These are phyloP conservation scores for Lactarius vividus DNA, from an alignment of 768 basidiomycete genomes.

Conservation along the genomic window DNA sequence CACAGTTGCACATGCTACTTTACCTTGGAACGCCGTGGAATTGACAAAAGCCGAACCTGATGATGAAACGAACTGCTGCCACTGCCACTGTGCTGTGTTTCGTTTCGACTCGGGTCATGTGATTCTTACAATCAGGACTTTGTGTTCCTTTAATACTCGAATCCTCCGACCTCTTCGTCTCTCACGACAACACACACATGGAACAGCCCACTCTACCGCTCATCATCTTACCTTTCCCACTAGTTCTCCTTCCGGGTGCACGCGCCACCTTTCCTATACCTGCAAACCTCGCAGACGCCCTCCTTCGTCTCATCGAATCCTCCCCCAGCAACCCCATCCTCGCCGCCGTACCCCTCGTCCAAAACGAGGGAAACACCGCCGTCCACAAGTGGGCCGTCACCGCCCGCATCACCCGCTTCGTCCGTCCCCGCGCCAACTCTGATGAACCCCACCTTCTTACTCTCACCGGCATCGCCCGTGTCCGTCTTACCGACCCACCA, in stretches of 20 bases:
- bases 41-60: no score
- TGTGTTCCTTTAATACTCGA: background rate
- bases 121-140: background rate
- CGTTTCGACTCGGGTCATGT: background rate
- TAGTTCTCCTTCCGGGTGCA: conserved; percentile 72
- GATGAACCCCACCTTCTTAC: conserved; percentile 65
- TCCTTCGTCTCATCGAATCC: conserved; percentile 66
- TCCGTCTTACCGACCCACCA: conserved; percentile 50
- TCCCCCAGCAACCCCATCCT: conserved; percentile 68
- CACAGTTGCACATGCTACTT: no score
- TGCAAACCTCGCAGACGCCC: conserved; percentile 55
- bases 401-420: conserved; percentile 67
- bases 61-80: no score
- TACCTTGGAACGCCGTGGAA: no score
- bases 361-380: conserved; percentile 27
- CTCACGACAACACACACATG: background rate
- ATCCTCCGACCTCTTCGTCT: background rate
- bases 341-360: conserved; percentile 59
- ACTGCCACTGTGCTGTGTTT: no score
- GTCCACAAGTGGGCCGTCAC: conserved; percentile 63
- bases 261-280: conserved; percentile 67
- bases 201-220: conserved; percentile 48
- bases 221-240: conserved; percentile 66
- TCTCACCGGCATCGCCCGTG: conserved; percentile 67
- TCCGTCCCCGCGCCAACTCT: conserved; percentile 55